Percentiles rank a stretch among this genome's conserved stretches.
phyloP scores from a whole-genome alignment of 1,284 basidiomycete species.

The Naganishia liquefaciens region DNA sequence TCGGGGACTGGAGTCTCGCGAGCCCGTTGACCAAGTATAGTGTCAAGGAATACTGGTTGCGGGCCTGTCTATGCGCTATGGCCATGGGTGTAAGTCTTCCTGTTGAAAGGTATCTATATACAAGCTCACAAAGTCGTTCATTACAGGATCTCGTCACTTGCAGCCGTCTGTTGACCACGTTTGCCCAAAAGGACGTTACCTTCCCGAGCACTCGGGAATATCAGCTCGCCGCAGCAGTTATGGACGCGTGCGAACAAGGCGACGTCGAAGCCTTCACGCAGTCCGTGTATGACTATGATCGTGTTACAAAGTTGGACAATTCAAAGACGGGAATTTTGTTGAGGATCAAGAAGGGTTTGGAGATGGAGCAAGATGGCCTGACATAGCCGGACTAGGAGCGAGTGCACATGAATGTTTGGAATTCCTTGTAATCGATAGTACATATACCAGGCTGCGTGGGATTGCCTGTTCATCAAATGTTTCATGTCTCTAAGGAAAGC shows the following conservation, averaged over 20 bases:
- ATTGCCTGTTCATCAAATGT: too few species aligned
- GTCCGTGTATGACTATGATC: constrained; percentile 81
- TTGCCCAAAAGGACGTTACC: constrained; percentile 70
- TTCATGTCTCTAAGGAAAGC: too few species aligned
- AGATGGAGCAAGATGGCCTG: constrained; percentile 60
- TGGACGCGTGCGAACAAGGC: constrained; percentile 75
- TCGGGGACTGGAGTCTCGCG: constrained; percentile 79
- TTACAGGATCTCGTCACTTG: constrained; percentile 80
- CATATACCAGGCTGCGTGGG: background rate
- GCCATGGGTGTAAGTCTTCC: constrained; percentile 72
- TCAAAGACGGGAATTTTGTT: constrained; percentile 90
- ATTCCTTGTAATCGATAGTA: background rate
- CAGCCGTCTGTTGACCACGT: constrained; percentile 72
- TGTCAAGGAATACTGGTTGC: constrained; percentile 97
- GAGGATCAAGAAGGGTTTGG: constrained; percentile 79
- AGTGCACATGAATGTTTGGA: background rate
- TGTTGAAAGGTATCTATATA: constrained; percentile 8
- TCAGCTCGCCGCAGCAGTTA: constrained; percentile 76
- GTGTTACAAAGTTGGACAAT: constrained; percentile 84
- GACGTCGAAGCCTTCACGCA: constrained; percentile 69
- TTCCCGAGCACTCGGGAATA: constrained; percentile 85
- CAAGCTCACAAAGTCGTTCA: background rate
- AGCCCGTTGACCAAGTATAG: constrained; percentile 94
- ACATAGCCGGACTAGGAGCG: constrained; percentile 42
- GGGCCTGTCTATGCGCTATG: constrained; percentile 81